Evolutionary conservation across 208 protist genomes (phyloP).

Genomic region (Leptomonas seymouri): DNA sequence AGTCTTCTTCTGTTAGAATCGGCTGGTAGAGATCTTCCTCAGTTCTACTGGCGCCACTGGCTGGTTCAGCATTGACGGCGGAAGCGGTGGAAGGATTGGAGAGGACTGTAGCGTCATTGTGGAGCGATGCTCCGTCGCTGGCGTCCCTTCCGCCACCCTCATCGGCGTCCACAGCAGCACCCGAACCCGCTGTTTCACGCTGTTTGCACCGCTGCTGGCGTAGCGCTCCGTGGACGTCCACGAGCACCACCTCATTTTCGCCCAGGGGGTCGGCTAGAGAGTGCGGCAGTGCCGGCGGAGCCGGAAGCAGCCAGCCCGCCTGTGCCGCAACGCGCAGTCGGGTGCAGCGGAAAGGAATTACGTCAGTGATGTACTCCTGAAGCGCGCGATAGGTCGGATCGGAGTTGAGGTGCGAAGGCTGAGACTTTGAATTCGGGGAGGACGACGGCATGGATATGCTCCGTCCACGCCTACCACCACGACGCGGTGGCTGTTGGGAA

Average conservation of each 20-base stretch:
- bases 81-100: not conserved
- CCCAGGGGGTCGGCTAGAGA: slow-evolving; percentile 14
- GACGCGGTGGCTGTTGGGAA: not conserved
- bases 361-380: slow-evolving; percentile 21
- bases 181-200: not conserved
- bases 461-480: not conserved
- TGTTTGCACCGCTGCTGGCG: not conserved
- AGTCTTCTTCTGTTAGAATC: slow-evolving; percentile 28
- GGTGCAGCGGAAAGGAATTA: slow-evolving; percentile 40
- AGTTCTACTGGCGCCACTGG: not conserved
- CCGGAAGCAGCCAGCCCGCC: slow-evolving; percentile 58
- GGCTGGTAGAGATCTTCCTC: not conserved
- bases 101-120: not conserved
- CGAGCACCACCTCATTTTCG: slow-evolving; percentile 12
- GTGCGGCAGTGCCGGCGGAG: slow-evolving; percentile 31
- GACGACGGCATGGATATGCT: not conserved
- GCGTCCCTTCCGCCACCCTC: not conserved
- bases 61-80: too few species aligned
- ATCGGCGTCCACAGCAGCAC: not conserved
- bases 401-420: not conserved
- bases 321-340: slow-evolving; percentile 50
- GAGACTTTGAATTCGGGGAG: not conserved
- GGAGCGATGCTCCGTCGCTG: too few species aligned
- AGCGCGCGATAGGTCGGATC: slow-evolving; percentile 30
- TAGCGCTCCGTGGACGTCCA: not conserved